phyloP scores from a whole-genome alignment of 2,329 filamentous ascomycete species.

The Gnomoniopsis smithogilvyi region DNA sequence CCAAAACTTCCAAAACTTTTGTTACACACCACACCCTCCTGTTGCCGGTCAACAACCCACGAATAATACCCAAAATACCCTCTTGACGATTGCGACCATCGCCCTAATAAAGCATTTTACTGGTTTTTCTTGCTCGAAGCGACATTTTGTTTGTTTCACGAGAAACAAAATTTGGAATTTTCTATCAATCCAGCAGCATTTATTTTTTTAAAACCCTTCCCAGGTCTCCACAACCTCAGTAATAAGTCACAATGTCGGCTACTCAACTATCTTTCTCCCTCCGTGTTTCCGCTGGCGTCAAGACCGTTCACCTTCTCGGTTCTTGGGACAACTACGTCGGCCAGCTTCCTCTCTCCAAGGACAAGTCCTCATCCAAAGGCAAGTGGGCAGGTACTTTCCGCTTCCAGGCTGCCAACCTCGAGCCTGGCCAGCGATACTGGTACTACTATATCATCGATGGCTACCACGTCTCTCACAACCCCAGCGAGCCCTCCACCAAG shows the following conservation, averaged over 20 bases:
- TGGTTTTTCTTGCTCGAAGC: conserved; percentile 57
- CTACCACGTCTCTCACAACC: conserved; percentile 97
- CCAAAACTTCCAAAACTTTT: conserved; percentile 33
- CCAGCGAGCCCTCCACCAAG: conserved; percentile 80
- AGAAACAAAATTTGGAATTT: conserved; percentile 28
- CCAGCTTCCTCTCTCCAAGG: conserved; percentile 91
- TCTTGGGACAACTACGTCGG: conserved; percentile 98
- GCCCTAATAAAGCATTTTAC: conserved; percentile 44
- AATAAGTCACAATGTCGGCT: conserved; percentile 68
- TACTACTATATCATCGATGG: conserved; percentile 99
- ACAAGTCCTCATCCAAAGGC: conserved; percentile 79
- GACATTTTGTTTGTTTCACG: conserved; percentile 22
- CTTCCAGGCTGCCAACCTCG: conserved; percentile 83
- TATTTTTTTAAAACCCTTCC: conserved; percentile 31
- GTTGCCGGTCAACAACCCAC: conserved; percentile 47
- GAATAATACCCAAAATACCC: conserved; percentile 32
- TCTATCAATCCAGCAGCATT: conserved; percentile 25
- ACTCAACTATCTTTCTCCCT: conserved; percentile 95
- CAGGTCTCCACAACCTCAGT: conserved; percentile 26
- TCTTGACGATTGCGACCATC: conserved; percentile 29
- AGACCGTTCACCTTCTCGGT: conserved; percentile 94
- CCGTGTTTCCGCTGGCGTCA: conserved; percentile 92
- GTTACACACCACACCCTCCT: conserved; percentile 30
- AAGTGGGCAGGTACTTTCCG: conserved; percentile 96
- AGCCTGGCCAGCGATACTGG: conserved; percentile 94